Conservation (phyloP, 2,329 filamentous ascomycete genomes). For the Fusarium domesticum region DNA sequence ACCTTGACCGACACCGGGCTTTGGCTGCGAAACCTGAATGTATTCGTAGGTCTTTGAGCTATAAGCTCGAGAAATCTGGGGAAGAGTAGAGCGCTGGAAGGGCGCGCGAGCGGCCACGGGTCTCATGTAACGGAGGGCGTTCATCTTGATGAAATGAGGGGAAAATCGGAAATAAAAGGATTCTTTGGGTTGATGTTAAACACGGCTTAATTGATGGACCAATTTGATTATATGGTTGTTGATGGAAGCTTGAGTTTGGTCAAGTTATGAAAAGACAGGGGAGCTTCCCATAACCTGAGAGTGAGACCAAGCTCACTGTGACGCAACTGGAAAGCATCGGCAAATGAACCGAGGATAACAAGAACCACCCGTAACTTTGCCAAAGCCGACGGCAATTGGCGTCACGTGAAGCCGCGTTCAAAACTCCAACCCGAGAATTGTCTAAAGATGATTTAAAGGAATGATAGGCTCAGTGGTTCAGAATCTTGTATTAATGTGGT, state of each 20-base stretch:
- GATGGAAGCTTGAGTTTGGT: constrained; percentile 3
- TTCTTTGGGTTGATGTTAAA: background rate
- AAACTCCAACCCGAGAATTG: background rate
- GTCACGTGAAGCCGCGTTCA: constrained; percentile 19
- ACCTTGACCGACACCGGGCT: constrained; percentile 90
- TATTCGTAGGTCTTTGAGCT: constrained; percentile 68
- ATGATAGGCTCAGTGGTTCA: too few species aligned
- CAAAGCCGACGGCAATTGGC: constrained; percentile 18
- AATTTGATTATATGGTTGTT: background rate
- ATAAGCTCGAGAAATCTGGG: constrained; percentile 52
- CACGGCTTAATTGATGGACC: background rate
- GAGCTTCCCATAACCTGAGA: constrained; percentile 14
- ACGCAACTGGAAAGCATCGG: constrained; percentile 29
- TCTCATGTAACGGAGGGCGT: constrained; percentile 55
- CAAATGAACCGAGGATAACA: constrained; percentile 29
- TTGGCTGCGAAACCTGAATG: constrained; percentile 77
- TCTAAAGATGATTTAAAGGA: background rate
- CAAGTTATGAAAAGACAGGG: constrained; percentile 5
- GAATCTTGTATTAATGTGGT: too few species aligned
- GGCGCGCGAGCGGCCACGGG: constrained; percentile 48
- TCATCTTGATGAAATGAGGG: constrained; percentile 39
- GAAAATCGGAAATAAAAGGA: background rate
- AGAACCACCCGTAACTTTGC: constrained; percentile 18
- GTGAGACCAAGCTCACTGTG: constrained; percentile 24
- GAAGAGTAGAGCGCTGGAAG: constrained; percentile 56